Evolutionary conservation across 2,329 filamentous ascomycete species (phyloP).

Genomic region (Aspergillus sp.): DNA sequence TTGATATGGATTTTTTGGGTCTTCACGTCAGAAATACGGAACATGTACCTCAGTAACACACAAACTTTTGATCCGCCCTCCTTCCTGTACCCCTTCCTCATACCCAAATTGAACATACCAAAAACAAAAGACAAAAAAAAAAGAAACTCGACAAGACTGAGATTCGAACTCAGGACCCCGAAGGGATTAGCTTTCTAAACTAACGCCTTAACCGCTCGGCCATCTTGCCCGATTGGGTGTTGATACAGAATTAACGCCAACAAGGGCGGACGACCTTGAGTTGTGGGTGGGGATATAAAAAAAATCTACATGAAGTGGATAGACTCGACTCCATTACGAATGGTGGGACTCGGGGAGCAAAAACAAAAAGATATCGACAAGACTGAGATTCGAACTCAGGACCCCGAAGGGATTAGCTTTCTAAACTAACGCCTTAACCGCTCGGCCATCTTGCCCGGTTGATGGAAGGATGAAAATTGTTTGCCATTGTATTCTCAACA

Average conservation of each 20-base stretch:
- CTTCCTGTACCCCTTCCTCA: too few relatives aligned
- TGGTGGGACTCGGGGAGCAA: too few relatives aligned
- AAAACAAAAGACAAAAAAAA: background rate
- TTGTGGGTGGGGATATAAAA: background rate
- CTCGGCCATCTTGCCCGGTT: conserved; percentile 14
- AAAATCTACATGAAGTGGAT: background rate
- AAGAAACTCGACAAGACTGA: conserved; percentile 17
- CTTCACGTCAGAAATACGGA: background rate
- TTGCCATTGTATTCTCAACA: background rate
- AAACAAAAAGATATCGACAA: conserved; percentile 15
- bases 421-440: conserved; percentile 23
- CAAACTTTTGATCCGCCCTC: background rate
- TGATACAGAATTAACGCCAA: background rate
- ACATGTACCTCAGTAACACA: background rate
- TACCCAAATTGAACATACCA: background rate
- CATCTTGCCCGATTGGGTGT: conserved; percentile 7
- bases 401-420: conserved; percentile 21
- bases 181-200: conserved; percentile 21
- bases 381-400: conserved; percentile 24
- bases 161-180: conserved; percentile 23
- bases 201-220: conserved; percentile 21
- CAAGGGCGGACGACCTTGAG: background rate
- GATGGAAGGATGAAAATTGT: background rate
- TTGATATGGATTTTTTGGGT: background rate
- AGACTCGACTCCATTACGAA: too few relatives aligned